A percentile compares a stretch with the other conserved stretches of the same genome.
These are phyloP conservation scores for Cucurbitaria berberidis DNA, from an alignment of 2,329 filamentous ascomycete genomes.

Conservation along the genomic window DNA sequence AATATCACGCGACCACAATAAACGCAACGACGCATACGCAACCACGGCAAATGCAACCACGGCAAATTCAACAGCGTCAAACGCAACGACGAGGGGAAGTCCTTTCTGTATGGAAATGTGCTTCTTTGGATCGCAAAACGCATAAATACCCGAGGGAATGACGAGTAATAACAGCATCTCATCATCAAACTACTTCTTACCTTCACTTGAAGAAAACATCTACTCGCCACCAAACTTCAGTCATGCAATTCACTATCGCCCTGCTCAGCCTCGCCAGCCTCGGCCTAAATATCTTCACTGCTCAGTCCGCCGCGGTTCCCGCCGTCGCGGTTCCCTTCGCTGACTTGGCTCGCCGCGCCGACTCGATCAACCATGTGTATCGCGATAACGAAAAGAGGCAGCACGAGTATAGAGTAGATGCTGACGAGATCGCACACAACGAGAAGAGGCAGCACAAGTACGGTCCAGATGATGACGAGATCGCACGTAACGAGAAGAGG, in stretches of 20 bases:
- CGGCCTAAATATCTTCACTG: conserved; percentile 1
- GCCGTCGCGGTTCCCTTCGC: too few relatives aligned
- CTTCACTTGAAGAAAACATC: background rate
- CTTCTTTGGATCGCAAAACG: background rate
- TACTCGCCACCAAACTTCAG: conserved; percentile 1
- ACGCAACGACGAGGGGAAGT: too few relatives aligned
- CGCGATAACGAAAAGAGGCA: too few relatives aligned
- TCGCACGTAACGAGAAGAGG: too few relatives aligned
- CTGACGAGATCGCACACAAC: too few relatives aligned
- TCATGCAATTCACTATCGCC: conserved; percentile 2
- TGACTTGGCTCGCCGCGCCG: conserved; percentile 1
- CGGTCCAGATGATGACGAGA: too few relatives aligned
- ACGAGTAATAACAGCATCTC: background rate
- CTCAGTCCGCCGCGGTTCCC: conserved; percentile 1
- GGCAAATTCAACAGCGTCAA: too few relatives aligned
- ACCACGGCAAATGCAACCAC: background rate
- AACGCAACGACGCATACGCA: too few relatives aligned
- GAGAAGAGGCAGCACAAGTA: too few relatives aligned
- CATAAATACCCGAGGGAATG: conserved; percentile 1
- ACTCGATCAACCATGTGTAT: too few relatives aligned
- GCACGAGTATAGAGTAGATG: background rate
- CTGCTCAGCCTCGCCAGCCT: conserved; percentile 3
- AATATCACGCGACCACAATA: too few relatives aligned
- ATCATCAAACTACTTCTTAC: background rate
- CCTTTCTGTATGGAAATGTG: too few relatives aligned